Evolutionary conservation across 2,329 filamentous ascomycete genomes (phyloP).

Genomic region (Aspergillus pseudonomiae): DNA sequence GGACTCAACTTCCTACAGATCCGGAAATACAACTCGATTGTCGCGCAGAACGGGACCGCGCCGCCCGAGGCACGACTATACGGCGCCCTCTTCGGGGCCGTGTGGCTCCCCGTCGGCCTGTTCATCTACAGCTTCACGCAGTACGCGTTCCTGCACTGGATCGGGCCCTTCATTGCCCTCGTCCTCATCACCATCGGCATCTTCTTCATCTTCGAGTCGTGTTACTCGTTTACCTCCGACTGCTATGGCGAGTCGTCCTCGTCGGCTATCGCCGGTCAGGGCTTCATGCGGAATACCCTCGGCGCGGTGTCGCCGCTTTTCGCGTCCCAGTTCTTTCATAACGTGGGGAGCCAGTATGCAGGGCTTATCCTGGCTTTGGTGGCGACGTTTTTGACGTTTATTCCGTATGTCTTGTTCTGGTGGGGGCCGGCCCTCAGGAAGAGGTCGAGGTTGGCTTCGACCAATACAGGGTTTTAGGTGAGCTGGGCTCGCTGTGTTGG

Average conservation of each 20-base stretch:
- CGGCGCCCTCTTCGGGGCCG: constrained; percentile 52
- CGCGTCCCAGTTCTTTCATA: constrained; percentile 57
- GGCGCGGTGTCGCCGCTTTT: constrained; percentile 57
- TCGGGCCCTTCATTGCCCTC: constrained; percentile 53
- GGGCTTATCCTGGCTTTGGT: constrained; percentile 53
- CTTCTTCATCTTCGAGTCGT: constrained; percentile 51
- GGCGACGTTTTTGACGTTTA: constrained; percentile 41
- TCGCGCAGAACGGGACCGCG: constrained; percentile 34
- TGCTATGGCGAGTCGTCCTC: constrained; percentile 52
- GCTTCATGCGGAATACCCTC: constrained; percentile 57
- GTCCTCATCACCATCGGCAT: constrained; percentile 57
- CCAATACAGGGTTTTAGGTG: neutral
- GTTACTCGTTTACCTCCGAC: constrained; percentile 56
- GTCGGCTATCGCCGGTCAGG: constrained; percentile 53
- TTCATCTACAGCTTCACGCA: constrained; percentile 60
- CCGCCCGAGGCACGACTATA: constrained; percentile 53
- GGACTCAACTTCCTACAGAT: constrained; percentile 55
- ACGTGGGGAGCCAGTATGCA: constrained; percentile 56
- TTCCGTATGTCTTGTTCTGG: constrained; percentile 35
- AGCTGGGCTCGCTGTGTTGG: neutral
- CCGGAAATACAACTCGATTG: constrained; percentile 52
- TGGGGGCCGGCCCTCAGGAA: constrained; percentile 34
- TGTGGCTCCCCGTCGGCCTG: constrained; percentile 53
- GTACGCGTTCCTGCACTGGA: constrained; percentile 53
- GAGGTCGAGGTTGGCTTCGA: constrained; percentile 32